phyloP scores from a whole-genome alignment of 495 filamentous ascomycete species.

The Lepraria neglecta region DNA sequence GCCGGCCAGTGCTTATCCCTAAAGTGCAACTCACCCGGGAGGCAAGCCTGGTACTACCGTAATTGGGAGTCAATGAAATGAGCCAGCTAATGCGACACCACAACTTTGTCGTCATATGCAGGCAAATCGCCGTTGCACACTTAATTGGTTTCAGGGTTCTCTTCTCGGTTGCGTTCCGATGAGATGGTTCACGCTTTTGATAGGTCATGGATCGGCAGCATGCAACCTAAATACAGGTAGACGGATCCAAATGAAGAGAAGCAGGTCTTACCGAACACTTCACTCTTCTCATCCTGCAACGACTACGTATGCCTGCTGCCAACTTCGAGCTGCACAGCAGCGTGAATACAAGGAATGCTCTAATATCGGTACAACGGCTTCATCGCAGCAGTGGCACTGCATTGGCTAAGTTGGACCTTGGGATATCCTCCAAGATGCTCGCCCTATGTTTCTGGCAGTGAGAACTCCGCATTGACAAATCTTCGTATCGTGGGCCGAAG shows the following conservation, averaged over 20 bases:
- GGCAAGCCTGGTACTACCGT: not conserved
- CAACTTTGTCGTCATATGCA: not conserved
- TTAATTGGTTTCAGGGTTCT: not conserved
- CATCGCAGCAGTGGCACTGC: too few species aligned
- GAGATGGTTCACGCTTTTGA: conserved; percentile 4
- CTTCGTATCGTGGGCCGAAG: not conserved
- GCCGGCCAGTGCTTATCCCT: conserved; percentile 5
- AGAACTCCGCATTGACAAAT: too few species aligned
- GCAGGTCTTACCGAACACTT: conserved; percentile 11
- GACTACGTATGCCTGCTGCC: not conserved
- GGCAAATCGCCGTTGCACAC: not conserved
- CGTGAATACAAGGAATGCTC: too few species aligned
- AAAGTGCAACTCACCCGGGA: not conserved
- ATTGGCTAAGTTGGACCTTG: too few species aligned
- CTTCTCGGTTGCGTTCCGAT: conserved; percentile 6
- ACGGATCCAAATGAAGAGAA: conserved; percentile 1
- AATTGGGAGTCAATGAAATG: conserved; percentile 1
- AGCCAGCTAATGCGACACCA: conserved; percentile 8
- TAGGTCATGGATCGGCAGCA: conserved; percentile 3
- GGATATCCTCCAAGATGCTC: too few species aligned
- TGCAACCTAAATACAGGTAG: conserved; percentile 8
- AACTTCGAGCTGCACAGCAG: too few species aligned
- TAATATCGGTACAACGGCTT: too few species aligned
- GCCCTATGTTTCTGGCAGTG: too few species aligned
- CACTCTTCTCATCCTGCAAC: not conserved